These are phyloP conservation scores for Apiotrichum mycotoxinovorans DNA, from an alignment of 1,284 basidiomycete species.

Conservation along the genomic window DNA sequence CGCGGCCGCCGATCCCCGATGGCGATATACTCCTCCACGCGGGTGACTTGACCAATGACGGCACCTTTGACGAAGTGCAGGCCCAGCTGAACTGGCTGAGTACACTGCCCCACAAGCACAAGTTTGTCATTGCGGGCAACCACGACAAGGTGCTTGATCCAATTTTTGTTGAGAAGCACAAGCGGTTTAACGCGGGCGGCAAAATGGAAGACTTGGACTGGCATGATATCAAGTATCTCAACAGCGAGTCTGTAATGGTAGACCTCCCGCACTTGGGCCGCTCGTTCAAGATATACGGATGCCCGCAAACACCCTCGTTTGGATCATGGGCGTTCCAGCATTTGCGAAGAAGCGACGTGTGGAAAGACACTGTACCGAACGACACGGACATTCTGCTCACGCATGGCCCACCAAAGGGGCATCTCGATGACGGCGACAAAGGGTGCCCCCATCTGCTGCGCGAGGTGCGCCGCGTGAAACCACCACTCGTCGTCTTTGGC, in stretches of 20 bases:
- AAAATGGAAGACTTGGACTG: constrained; percentile 6
- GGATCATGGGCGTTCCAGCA: neutral
- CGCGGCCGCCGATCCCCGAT: neutral
- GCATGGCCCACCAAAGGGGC: constrained; percentile 1
- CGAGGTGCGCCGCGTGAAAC: neutral
- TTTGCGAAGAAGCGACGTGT: neutral
- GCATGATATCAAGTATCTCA: constrained; percentile 3
- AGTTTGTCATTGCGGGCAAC: constrained; percentile 7
- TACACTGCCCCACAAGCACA: constrained; percentile 4
- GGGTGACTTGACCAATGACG: neutral
- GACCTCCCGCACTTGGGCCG: neutral
- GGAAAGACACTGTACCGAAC: neutral
- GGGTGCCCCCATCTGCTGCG: neutral
- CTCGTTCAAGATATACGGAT: neutral
- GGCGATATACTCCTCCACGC: constrained; percentile 4
- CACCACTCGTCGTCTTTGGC: neutral
- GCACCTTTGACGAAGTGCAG: neutral
- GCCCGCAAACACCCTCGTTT: neutral
- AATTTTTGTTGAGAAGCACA: neutral
- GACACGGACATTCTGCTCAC: neutral
- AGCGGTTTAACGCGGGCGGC: neutral
- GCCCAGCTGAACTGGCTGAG: constrained; percentile 6
- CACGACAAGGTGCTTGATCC: constrained; percentile 7
- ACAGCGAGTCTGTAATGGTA: neutral
- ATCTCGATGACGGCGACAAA: neutral